These are phyloP conservation scores for Wickerhamiella allomyrinae DNA, from an alignment of 805 yeast species.

Conservation along the genomic window DNA sequence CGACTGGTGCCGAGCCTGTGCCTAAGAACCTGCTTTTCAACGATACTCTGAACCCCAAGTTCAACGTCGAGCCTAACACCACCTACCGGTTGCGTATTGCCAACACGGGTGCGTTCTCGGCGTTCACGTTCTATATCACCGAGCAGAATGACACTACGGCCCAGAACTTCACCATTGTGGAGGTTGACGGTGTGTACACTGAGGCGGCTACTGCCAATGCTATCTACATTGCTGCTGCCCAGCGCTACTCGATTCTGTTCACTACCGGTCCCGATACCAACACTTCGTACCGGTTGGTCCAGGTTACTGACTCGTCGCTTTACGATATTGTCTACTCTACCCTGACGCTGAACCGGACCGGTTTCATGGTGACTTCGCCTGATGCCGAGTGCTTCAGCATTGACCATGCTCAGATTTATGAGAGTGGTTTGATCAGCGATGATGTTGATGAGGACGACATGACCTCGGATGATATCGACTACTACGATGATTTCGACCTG, in stretches of 20 bases:
- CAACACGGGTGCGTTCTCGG: constrained; percentile 83
- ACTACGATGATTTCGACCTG: constrained; percentile 66
- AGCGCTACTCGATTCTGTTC: constrained; percentile 71
- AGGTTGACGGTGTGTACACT: constrained; percentile 81
- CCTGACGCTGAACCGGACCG: constrained; percentile 58
- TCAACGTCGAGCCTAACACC: constrained; percentile 61
- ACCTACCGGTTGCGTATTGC: constrained; percentile 71
- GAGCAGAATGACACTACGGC: constrained; percentile 76
- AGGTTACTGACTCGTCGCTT: constrained; percentile 68
- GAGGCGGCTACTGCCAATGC: constrained; percentile 56
- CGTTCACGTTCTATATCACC: constrained; percentile 79
- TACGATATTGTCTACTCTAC: constrained; percentile 59
- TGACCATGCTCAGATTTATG: constrained; percentile 52
- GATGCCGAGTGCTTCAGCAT: constrained; percentile 9
- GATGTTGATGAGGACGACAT: constrained; percentile 25
- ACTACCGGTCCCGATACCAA: constrained; percentile 50
- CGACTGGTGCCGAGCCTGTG: constrained; percentile 97
- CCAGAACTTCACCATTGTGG: constrained; percentile 73
- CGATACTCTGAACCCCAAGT: constrained; percentile 48
- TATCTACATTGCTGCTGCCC: constrained; percentile 79
- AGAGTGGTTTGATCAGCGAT: constrained; percentile 27
- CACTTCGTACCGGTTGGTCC: constrained; percentile 69
- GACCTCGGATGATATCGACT: constrained; percentile 32
- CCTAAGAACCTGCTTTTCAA: constrained; percentile 72
- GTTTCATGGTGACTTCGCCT: constrained; percentile 35